Evolutionary conservation across 371 early-diverging fungal genomes (phyloP).

Genomic region (Mucor velutinosus): DNA sequence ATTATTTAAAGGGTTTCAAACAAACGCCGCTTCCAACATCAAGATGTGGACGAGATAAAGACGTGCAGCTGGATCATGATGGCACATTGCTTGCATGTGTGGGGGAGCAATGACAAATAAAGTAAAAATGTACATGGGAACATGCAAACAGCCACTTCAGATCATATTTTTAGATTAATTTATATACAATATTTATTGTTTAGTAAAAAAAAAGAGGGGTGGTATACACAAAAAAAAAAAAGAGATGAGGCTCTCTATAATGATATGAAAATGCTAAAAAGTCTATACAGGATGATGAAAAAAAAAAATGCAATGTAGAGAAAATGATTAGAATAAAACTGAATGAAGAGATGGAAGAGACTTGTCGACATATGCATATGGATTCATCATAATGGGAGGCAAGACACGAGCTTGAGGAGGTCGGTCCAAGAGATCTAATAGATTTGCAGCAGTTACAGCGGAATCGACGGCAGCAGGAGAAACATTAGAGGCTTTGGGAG

Average conservation of each 20-base stretch:
- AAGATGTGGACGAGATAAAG: too few species aligned
- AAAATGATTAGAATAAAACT: constrained; percentile 1
- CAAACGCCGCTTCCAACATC: too few species aligned
- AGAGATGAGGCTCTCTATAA: neutral
- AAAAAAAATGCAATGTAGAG: neutral
- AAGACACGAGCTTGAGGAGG: constrained; percentile 48
- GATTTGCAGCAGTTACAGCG: constrained; percentile 10
- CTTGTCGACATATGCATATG: neutral
- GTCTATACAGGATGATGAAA: constrained; percentile 6
- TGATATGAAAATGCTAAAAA: neutral
- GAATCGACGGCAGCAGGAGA: neutral
- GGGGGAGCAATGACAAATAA: too few species aligned
- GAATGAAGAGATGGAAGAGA: constrained; percentile 5
- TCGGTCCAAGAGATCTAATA: constrained; percentile 43
- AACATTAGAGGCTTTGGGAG: neutral
- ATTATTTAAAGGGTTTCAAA: neutral
- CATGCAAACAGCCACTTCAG: too few species aligned
- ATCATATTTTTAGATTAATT: neutral
- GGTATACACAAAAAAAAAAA: constrained; percentile 4
- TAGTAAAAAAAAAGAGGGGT: neutral
- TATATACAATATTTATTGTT: constrained; percentile 18
- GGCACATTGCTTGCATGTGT: too few species aligned
- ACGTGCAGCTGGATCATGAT: too few species aligned
- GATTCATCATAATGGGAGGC: constrained; percentile 33
- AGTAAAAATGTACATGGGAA: too few species aligned